These are phyloP conservation scores for Solanum ahanhuiri DNA, from an alignment of 257 asterid species.

Conservation along the genomic window DNA sequence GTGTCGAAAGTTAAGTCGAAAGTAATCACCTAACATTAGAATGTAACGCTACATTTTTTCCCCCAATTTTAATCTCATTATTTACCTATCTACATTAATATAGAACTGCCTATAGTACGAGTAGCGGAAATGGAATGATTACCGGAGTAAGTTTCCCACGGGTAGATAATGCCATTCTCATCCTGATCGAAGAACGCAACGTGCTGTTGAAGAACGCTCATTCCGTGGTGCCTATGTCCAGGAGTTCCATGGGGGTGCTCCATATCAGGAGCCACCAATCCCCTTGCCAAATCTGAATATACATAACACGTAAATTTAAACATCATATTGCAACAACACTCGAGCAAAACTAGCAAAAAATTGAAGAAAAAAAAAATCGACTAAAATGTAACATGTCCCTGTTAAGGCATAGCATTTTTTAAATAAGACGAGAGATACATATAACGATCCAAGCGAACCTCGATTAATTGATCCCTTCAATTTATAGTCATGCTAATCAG, in stretches of 20 bases:
- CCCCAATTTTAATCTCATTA: neutral
- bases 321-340: neutral
- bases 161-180: conserved; percentile 68
- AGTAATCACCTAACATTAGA: too few relatives aligned
- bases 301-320: neutral
- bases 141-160: conserved; percentile 61
- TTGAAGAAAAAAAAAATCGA: neutral
- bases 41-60: too few relatives aligned
- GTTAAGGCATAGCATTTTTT: neutral
- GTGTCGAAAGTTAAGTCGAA: too few relatives aligned
- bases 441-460: neutral
- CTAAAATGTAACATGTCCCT: neutral
- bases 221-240: conserved; percentile 39
- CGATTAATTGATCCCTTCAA: neutral
- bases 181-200: conserved; percentile 80
- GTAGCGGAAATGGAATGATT: neutral
- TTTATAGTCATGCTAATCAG: neutral
- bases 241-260: conserved; percentile 82
- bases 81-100: neutral
- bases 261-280: conserved; percentile 55
- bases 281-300: conserved; percentile 53
- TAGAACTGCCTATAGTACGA: neutral
- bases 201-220: conserved; percentile 85
- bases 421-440: neutral
- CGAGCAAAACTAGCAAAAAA: neutral